phyloP scores from a whole-genome alignment of 331 rosid genomes.

The Cydonia oblonga region DNA sequence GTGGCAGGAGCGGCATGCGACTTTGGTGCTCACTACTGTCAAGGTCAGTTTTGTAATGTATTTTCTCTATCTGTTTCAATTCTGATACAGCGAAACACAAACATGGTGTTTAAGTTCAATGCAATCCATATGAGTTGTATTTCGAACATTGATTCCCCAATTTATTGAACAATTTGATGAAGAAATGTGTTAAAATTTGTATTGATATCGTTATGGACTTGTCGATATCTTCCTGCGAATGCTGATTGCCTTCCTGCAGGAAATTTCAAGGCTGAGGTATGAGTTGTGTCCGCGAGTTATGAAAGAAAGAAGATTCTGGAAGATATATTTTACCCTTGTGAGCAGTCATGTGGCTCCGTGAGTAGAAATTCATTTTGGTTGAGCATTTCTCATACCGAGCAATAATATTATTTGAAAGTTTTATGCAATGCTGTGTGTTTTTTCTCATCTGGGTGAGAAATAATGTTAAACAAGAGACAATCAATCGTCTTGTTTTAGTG shows the following conservation, averaged over 20 bases:
- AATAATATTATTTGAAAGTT: not conserved
- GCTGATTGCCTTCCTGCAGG: constrained; percentile 38
- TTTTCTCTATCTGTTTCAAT: not conserved
- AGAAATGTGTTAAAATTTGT: not conserved
- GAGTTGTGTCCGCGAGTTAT: constrained; percentile 75
- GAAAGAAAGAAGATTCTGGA: constrained; percentile 85
- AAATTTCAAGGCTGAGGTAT: constrained; percentile 88
- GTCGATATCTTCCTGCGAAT: not conserved
- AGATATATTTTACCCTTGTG: constrained; percentile 85
- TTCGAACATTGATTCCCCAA: not conserved
- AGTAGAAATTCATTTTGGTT: constrained; percentile 31
- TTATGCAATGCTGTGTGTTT: not conserved
- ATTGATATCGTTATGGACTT: not conserved
- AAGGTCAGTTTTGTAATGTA: constrained; percentile 40
- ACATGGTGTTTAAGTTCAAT: not conserved
- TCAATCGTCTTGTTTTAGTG: not conserved
- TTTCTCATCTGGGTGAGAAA: not conserved
- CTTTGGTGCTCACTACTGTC: constrained; percentile 69
- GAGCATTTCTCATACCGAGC: not conserved
- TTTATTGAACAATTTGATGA: not conserved
- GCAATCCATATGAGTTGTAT: not conserved
- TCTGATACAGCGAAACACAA: not conserved
- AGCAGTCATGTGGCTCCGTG: constrained; percentile 94
- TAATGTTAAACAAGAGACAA: not conserved
- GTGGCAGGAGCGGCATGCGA: constrained; percentile 97